These are phyloP conservation scores for Phytomonas francai DNA, from an alignment of 208 protist species.

Conservation along the genomic window DNA sequence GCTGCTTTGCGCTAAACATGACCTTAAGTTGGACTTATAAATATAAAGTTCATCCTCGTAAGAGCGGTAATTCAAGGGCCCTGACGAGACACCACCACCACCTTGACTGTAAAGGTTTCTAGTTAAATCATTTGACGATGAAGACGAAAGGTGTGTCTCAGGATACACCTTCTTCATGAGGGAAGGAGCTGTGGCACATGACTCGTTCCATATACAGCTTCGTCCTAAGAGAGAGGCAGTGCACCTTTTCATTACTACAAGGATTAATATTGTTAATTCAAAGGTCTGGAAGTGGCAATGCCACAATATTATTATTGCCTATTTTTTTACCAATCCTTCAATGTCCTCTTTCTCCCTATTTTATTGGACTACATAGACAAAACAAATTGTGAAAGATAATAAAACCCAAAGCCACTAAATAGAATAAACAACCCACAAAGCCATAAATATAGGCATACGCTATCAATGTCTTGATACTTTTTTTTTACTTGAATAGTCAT, in stretches of 20 bases:
- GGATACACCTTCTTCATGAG: not conserved
- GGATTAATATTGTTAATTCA: not conserved
- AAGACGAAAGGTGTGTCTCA: not conserved
- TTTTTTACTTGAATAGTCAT: not conserved
- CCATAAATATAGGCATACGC: not conserved
- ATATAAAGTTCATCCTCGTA: not conserved
- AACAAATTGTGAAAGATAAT: not conserved
- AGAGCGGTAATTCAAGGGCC: not conserved
- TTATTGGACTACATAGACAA: not conserved
- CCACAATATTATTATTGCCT: not conserved
- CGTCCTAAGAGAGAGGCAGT: not conserved
- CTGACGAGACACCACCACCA: not conserved
- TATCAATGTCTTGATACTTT: not conserved
- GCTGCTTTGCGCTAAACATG: not conserved
- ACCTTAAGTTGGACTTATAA: not conserved
- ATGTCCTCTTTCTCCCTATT: not conserved
- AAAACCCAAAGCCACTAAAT: not conserved
- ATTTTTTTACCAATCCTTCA: not conserved
- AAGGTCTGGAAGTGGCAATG: not conserved
- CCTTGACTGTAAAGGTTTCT: not conserved
- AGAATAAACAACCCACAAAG: not conserved
- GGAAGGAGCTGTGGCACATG: not conserved
- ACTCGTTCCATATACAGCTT: not conserved
- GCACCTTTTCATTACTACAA: not conserved
- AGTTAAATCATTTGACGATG: not conserved